Conservation (phyloP, 2,329 filamentous ascomycete species). For the Beauveria sp. region DNA sequence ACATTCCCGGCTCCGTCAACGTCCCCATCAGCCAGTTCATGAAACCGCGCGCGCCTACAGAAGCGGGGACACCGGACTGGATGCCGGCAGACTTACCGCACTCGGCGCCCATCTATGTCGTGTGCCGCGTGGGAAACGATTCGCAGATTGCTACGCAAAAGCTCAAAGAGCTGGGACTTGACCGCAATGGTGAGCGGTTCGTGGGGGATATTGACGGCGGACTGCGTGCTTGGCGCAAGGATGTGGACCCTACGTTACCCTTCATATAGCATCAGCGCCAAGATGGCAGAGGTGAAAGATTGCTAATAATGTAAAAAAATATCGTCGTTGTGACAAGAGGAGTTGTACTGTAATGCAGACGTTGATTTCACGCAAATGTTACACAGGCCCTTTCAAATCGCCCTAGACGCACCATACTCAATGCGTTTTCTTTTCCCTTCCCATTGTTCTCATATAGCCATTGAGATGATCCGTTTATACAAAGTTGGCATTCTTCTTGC, state of each 20-base stretch:
- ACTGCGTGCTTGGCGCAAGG: constrained; percentile 62
- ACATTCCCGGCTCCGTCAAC: constrained; percentile 68
- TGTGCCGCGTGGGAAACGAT: constrained; percentile 72
- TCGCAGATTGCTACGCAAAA: constrained; percentile 63
- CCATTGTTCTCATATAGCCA: background rate
- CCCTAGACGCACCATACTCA: constrained; percentile 12
- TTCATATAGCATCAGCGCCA: constrained; percentile 32
- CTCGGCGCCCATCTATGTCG: constrained; percentile 55
- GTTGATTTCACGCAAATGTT: constrained; percentile 7
- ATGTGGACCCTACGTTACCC: constrained; percentile 53
- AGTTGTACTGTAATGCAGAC: constrained; percentile 17
- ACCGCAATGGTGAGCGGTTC: constrained; percentile 39
- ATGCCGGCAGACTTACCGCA: constrained; percentile 29
- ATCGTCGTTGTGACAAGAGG: constrained; percentile 20
- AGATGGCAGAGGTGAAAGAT: background rate
- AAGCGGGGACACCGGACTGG: constrained; percentile 23
- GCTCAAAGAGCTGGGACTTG: constrained; percentile 54
- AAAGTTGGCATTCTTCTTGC: constrained; percentile 72
- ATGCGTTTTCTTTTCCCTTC: constrained; percentile 2
- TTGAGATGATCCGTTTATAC: constrained; percentile 32
- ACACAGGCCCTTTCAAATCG: constrained; percentile 4
- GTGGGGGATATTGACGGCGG: constrained; percentile 68
- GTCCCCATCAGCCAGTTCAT: constrained; percentile 53
- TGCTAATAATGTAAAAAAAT: constrained; percentile 6
- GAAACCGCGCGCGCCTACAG: constrained; percentile 21